These are phyloP conservation scores for Paulownia fortunei DNA, from an alignment of 257 asterid species.

Conservation along the genomic window DNA sequence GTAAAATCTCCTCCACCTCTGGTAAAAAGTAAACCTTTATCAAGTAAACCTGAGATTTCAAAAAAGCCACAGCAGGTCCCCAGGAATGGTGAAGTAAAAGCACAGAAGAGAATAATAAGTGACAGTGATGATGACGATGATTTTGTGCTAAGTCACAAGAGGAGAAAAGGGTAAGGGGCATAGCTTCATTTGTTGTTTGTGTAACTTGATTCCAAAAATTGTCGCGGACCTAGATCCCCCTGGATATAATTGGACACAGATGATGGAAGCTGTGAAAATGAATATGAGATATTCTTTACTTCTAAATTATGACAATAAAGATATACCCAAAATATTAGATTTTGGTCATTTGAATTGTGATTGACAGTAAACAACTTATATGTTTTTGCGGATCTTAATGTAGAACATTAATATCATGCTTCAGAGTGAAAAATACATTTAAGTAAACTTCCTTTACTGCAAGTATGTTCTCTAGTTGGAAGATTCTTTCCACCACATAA, in stretches of 20 bases:
- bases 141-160: constrained; percentile 64
- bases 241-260: constrained; percentile 12
- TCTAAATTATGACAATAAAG: constrained; percentile 28
- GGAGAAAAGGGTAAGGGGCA: constrained; percentile 62
- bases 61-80: constrained; percentile 51
- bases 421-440: not conserved
- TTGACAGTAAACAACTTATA: constrained; percentile 1
- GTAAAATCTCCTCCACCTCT: constrained; percentile 62
- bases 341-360: constrained; percentile 17
- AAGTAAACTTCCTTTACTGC: not conserved
- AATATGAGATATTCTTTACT: constrained; percentile 31
- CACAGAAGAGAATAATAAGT: constrained; percentile 52
- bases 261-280: not conserved
- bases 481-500: too few species aligned
- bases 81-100: constrained; percentile 65
- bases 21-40: too few species aligned
- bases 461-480: not conserved
- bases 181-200: constrained; percentile 18
- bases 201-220: too few species aligned
- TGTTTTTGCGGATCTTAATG: constrained; percentile 8
- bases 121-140: constrained; percentile 72
- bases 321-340: constrained; percentile 1
- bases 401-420: not conserved
- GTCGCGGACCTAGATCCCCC: not conserved
- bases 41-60: constrained; percentile 65